Conservation (phyloP, 441 rosid genomes). For the Populus hybrid region DNA sequence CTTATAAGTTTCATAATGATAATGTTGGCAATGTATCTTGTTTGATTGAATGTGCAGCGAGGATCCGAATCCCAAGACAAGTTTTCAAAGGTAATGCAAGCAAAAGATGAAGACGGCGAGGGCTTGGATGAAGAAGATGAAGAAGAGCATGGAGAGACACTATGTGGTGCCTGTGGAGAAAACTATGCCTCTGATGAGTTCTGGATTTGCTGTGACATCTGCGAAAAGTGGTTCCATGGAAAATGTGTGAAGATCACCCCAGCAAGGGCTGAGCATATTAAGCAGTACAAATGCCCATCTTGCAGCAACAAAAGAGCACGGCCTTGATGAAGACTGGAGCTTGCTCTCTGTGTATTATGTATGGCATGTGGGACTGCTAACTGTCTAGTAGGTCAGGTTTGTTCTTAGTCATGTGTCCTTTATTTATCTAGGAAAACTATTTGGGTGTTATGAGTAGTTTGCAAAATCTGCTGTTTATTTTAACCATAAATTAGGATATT, state of each 20-base stretch:
- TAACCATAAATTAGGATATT: conserved; percentile 31
- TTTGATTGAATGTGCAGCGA: conserved; percentile 33
- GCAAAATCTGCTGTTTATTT: conserved; percentile 24
- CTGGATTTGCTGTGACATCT: conserved; percentile 75
- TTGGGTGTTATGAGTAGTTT: conserved; percentile 29
- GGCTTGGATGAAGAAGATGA: conserved; percentile 67
- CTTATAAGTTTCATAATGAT: not conserved
- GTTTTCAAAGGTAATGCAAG: conserved; percentile 34
- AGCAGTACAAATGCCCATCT: conserved; percentile 85
- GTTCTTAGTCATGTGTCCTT: conserved; percentile 28
- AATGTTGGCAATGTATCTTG: not conserved
- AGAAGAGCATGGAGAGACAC: conserved; percentile 72
- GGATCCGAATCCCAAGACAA: conserved; percentile 50
- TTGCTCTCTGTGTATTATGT: conserved; percentile 25
- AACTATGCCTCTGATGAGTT: conserved; percentile 63
- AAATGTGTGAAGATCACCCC: conserved; percentile 90
- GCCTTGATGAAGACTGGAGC: conserved; percentile 31
- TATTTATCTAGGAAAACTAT: conserved; percentile 27
- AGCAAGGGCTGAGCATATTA: conserved; percentile 85
- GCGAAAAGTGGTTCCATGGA: conserved; percentile 83
- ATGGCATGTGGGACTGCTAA: conserved; percentile 41
- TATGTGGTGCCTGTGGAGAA: conserved; percentile 76
- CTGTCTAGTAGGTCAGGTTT: conserved; percentile 44
- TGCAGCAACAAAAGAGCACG: conserved; percentile 87
- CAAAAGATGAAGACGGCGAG: conserved; percentile 54